A percentile compares a stretch with the other conserved stretches of the same genome.
Evolutionary conservation across 495 filamentous ascomycete genomes (phyloP).

Genomic region (Amphirosellinia nigrospora): DNA sequence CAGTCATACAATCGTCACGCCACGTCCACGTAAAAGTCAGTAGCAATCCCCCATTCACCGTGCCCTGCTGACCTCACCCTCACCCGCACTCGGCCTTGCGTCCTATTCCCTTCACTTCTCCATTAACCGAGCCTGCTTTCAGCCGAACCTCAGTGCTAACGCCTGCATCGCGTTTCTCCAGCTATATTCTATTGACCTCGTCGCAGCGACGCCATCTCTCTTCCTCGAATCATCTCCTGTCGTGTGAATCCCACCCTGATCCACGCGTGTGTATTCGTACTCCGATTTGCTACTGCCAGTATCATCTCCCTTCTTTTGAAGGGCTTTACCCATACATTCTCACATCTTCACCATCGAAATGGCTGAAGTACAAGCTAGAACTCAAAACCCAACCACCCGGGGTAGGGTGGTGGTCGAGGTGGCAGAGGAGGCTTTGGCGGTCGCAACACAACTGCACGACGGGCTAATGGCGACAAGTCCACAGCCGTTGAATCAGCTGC

Average conservation of each 20-base stretch:
- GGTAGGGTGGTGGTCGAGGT: constrained; percentile 82
- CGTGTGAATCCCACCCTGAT: constrained; percentile 10
- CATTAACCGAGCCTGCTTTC: neutral
- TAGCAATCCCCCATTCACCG: constrained; percentile 16
- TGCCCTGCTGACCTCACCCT: constrained; percentile 17
- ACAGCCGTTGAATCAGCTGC: constrained; percentile 57
- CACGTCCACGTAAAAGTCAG: constrained; percentile 29
- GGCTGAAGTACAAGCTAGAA: constrained; percentile 91
- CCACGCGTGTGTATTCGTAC: constrained; percentile 22
- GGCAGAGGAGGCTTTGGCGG: constrained; percentile 80
- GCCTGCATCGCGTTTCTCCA: neutral
- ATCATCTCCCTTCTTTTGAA: constrained; percentile 49
- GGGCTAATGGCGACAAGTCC: constrained; percentile 71
- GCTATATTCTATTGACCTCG: constrained; percentile 11
- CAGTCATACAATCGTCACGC: constrained; percentile 26
- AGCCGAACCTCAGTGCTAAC: constrained; percentile 6
- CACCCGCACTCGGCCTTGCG: neutral
- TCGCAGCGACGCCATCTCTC: constrained; percentile 9
- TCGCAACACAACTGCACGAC: constrained; percentile 65
- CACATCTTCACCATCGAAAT: constrained; percentile 60
- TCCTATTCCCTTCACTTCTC: neutral
- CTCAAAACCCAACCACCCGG: constrained; percentile 61
- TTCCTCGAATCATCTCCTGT: constrained; percentile 25
- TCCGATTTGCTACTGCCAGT: constrained; percentile 43
- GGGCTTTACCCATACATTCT: constrained; percentile 49